These are phyloP conservation scores for Alternaria sp. DNA, from an alignment of 2,329 filamentous ascomycete species.

Conservation along the genomic window DNA sequence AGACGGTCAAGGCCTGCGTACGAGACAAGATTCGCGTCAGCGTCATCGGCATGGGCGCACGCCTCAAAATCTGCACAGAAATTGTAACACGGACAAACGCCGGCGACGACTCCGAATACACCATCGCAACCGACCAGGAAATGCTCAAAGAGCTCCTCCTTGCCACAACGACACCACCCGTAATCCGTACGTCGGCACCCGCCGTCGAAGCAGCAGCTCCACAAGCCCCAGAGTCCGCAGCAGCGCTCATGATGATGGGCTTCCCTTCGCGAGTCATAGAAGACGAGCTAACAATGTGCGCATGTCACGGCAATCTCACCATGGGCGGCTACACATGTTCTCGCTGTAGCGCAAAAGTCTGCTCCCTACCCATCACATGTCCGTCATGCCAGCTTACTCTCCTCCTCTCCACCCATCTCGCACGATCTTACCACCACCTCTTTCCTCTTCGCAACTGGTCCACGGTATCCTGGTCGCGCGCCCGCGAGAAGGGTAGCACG, in stretches of 20 bases:
- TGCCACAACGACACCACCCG: constrained; percentile 85
- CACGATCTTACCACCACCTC: constrained; percentile 49
- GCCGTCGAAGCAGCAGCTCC: constrained; percentile 38
- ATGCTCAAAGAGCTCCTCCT: constrained; percentile 91
- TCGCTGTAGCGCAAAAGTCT: constrained; percentile 86
- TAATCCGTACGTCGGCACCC: constrained; percentile 66
- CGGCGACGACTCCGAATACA: constrained; percentile 77
- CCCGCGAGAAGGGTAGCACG: constrained; percentile 52
- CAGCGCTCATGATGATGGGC: constrained; percentile 89
- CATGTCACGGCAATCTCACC: constrained; percentile 83
- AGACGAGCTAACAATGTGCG: constrained; percentile 76
- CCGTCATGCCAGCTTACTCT: constrained; percentile 90
- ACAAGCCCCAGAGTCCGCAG: constrained; percentile 49
- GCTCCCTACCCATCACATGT: constrained; percentile 86
- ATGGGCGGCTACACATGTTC: constrained; percentile 91
- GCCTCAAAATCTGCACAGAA: constrained; percentile 90
- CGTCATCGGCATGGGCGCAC: constrained; percentile 87
- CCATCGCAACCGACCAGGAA: constrained; percentile 82
- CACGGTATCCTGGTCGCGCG: constrained; percentile 83
- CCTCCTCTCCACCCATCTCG: constrained; percentile 77
- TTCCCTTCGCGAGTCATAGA: constrained; percentile 88
- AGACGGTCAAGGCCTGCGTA: constrained; percentile 80
- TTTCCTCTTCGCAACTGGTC: constrained; percentile 78
- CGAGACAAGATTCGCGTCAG: constrained; percentile 84
- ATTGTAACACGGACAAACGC: constrained; percentile 87